Evolutionary conservation across 805 yeast genomes (phyloP), one percentile per base, ranked within the genome.

Genomic region (Starmerella stellata): DNA sequence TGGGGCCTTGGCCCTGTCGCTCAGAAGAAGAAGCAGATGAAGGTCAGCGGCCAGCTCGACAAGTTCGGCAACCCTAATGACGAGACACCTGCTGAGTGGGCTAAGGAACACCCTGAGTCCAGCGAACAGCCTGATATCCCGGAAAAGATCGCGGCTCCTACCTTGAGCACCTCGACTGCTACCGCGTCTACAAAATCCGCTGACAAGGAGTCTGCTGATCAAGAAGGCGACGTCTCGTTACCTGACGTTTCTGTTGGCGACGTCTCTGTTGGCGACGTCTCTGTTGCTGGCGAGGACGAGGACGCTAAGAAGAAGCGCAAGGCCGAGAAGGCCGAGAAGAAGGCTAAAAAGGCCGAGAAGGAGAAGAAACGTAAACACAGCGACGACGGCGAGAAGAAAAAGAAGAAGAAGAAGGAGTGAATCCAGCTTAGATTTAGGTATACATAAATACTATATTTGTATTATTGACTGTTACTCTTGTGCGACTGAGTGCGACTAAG

Each of bases 1-100:
- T 90, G 98, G 98, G 98, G 98, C 46, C 67, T 90, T 53, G 98
- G 98, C 53, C 98, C 98, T 53, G 81, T 85, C 59, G 96, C 98
- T 44, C 82, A 80, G 64, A 83, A 83, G 77, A 90, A 90, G 79
- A 90, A 90, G 72, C 94, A 87, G 69, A 68, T 90, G 70, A 87
- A 85, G 72, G 78, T 92, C 39, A 93, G 79, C 49, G 98, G 96
- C 56, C 87, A 90, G 65, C 74, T 90, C 57, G 98, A 90, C 69
- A 81, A 87, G 64, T 90, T 64, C 56, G 98, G 98, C 47, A 77
- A 94, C 66, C 69, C 67, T 47, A 90, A 83, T 57, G 98, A 90
- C 63, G 76, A 72, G 59, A 90, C 98, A 21, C 98, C 98, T 53
- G 78, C 72, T 35, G 68, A 73, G 30, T 90, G 98, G 98, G 83